phyloP scores from a whole-genome alignment of 495 filamentous ascomycete species.

The Pyrenula aspistea region DNA sequence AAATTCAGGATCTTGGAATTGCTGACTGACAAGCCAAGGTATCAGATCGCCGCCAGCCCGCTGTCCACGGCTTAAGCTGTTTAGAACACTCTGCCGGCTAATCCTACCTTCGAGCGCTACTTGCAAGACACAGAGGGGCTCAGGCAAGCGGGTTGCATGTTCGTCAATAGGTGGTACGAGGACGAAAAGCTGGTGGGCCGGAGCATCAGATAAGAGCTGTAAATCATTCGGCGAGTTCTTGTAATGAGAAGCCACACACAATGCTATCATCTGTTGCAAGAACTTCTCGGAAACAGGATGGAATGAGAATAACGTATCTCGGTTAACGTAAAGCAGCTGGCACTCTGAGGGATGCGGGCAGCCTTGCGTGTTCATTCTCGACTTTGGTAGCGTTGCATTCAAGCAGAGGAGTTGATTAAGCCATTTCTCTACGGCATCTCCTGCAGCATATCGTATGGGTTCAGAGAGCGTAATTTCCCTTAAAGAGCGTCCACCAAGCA shows the following conservation, averaged over 20 bases:
- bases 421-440: constrained; percentile 91
- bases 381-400: constrained; percentile 74
- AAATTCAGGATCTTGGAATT: constrained; percentile 97
- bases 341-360: constrained; percentile 85
- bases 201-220: constrained; percentile 95
- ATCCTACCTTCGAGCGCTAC: constrained; percentile 92
- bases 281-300: constrained; percentile 96
- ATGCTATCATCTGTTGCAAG: constrained; percentile 92
- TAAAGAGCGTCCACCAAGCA: constrained; percentile 63
- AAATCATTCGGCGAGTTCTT: constrained; percentile 98
- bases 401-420: constrained; percentile 89
- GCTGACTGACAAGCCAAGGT: constrained; percentile 94
- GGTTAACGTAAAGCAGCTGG: constrained; percentile 84
- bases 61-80: constrained; percentile 76
- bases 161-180: constrained; percentile 81
- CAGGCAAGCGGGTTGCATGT: constrained; percentile 64
- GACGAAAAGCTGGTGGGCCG: constrained; percentile 92
- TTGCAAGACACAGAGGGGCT: constrained; percentile 91
- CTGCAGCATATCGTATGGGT: constrained; percentile 87
- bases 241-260: constrained; percentile 97
- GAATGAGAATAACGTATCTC: constrained; percentile 96
- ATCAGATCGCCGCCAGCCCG: constrained; percentile 91
- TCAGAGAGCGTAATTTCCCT: constrained; percentile 86
- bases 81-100: constrained; percentile 81
- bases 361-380: constrained; percentile 61